These are phyloP conservation scores for Penicillium daleae DNA, from an alignment of 495 filamentous ascomycete genomes.

Conservation along the genomic window DNA sequence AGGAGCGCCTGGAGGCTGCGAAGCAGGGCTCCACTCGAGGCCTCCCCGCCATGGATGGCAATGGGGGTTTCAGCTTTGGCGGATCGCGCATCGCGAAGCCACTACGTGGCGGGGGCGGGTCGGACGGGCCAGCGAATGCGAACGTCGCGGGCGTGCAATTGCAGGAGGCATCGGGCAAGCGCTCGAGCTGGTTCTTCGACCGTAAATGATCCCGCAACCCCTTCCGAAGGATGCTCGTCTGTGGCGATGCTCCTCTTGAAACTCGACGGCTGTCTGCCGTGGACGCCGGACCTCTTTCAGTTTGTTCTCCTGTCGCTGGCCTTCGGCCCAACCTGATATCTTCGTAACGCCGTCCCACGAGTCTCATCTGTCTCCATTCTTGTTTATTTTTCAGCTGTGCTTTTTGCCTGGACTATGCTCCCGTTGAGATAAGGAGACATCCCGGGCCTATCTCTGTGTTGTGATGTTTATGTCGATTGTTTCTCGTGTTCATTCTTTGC, in stretches of 20 bases:
- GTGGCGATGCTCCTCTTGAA: constrained; percentile 26
- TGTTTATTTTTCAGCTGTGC: constrained; percentile 1
- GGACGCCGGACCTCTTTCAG: constrained; percentile 27
- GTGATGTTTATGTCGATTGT: constrained; percentile 10
- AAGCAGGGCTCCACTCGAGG: constrained; percentile 87
- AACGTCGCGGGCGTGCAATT: constrained; percentile 46
- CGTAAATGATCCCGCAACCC: constrained; percentile 42
- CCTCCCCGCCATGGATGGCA: constrained; percentile 64
- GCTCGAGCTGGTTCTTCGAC: constrained; percentile 56
- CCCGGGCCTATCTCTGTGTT: constrained; percentile 10
- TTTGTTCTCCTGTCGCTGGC: constrained; percentile 31
- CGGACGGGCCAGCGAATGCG: constrained; percentile 38
- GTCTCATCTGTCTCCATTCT: constrained; percentile 19
- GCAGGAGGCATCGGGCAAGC: constrained; percentile 50
- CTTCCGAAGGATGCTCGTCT: constrained; percentile 22
- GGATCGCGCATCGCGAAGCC: constrained; percentile 93
- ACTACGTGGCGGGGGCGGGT: constrained; percentile 83
- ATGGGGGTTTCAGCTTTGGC: constrained; percentile 73
- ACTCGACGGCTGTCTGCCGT: constrained; percentile 25
- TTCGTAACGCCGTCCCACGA: constrained; percentile 33
- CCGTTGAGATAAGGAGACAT: background rate
- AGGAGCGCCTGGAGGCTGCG: constrained; percentile 94
- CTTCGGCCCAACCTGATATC: constrained; percentile 23
- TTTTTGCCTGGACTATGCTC: background rate
- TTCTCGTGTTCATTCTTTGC: constrained; percentile 10